These are phyloP conservation scores for Penicillium italicum DNA, from an alignment of 2,329 filamentous ascomycete species.

Conservation along the genomic window DNA sequence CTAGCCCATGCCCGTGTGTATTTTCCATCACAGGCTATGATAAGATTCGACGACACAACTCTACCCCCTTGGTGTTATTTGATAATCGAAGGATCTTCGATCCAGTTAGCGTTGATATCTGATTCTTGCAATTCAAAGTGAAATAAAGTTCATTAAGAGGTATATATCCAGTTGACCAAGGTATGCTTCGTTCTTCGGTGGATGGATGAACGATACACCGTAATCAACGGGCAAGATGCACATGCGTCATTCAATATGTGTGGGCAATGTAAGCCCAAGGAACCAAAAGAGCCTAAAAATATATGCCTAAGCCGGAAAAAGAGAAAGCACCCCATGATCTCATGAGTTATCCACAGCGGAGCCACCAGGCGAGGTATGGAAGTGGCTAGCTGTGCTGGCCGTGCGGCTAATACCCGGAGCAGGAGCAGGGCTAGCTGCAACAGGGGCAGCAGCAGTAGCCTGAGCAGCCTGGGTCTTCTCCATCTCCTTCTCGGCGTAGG, in stretches of 20 bases:
- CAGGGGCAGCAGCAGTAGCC: neutral
- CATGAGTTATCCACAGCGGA: constrained; percentile 19
- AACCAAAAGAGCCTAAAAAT: neutral
- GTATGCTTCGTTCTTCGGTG: neutral
- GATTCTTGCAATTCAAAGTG: neutral
- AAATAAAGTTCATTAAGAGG: constrained; percentile 6
- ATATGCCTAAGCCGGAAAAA: neutral
- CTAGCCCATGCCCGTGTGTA: neutral
- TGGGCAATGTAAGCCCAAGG: neutral
- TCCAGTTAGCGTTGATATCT: constrained; percentile 3
- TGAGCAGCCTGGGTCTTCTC: neutral
- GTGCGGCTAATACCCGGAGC: constrained; percentile 19
- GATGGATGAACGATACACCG: neutral
- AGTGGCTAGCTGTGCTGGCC: constrained; percentile 27
- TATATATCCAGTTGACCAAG: neutral
- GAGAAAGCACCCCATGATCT: neutral
- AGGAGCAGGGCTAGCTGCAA: constrained; percentile 1
- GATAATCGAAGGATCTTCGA: neutral
- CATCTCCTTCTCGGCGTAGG: constrained; percentile 26
- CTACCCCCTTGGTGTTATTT: neutral
- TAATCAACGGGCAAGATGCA: neutral
- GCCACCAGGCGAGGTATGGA: constrained; percentile 29
- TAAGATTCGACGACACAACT: neutral
- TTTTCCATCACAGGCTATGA: neutral
- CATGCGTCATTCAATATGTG: neutral